Base-by-base conservation (phyloP, 176 grass and related monocot genomes). In the Ensete glaucum region DNA sequence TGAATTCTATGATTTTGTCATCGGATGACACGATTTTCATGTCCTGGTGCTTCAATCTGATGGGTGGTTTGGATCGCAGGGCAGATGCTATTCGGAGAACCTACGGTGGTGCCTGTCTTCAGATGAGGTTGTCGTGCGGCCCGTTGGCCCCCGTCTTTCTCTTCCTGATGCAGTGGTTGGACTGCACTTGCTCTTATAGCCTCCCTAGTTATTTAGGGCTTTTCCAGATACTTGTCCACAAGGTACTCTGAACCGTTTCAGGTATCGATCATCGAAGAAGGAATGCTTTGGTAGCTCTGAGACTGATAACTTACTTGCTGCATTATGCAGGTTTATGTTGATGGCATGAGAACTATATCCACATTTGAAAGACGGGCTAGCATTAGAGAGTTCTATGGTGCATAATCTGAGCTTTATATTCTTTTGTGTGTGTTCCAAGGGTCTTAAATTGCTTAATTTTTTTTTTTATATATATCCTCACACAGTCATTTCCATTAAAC, bases 101-200 rank as follows among this genome's bases (percentile, higher is more conserved):
- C 60, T 99, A 99, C 73, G 96, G 96, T 34, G 96, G 96, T 81
- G 83, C 96, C 19, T 91, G 91, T 62, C 86, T 99, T 73, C 96
- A 99, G 85, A 99, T 99, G 96, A 99, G 85, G 71, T 54, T 99
- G 14, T 95, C 96, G 20, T 99, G 91, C 76, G 92, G 96, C 77
- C 90, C 91, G 77, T 89, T 99, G 89, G 88, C 96, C 49, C 91
- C 96, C 79, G 82, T 94, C 69, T 89, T 99, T 81, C 91, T 99
- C 51, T 91, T 91, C 82, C 83, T 99, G 49, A 88, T 91, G 82
- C 86, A 99, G 78, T 99, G 96, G 91, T 95, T 99, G 86, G 96
- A 99, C 52, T 99, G 96, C 73, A 97, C 85, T 74, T 91, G 88
- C 76, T 95, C 88, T 69, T 95, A 79, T 64, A 84, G 88, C 72